A percentile compares a stretch with the other conserved stretches of the same genome.
These are phyloP conservation scores for Penicillium macrosclerotiorum DNA, from an alignment of 495 filamentous ascomycete genomes.

Conservation along the genomic window DNA sequence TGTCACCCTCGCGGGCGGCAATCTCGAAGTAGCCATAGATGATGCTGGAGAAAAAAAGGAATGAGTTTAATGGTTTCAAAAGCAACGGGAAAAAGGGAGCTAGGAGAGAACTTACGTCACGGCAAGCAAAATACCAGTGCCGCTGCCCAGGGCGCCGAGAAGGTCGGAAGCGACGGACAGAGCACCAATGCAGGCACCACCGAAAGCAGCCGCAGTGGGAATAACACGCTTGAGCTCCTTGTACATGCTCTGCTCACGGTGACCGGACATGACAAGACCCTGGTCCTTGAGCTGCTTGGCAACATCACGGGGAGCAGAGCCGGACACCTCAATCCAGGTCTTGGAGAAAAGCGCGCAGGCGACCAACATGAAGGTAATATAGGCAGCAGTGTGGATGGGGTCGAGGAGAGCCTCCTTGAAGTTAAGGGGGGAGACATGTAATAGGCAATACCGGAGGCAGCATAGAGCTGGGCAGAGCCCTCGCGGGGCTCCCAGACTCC, in stretches of 20 bases:
- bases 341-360: constrained; percentile 99
- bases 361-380: constrained; percentile 94
- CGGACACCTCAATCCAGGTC: constrained; percentile 99
- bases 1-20: constrained; percentile 95
- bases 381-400: constrained; percentile 93
- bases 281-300: constrained; percentile 99
- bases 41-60: too few species aligned
- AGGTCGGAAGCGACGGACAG: constrained; percentile 94
- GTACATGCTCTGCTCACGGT: constrained; percentile 99
- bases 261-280: constrained; percentile 98
- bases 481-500: constrained; percentile 98
- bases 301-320: constrained; percentile 94
- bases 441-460: constrained; percentile 89
- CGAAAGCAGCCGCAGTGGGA: constrained; percentile 95
- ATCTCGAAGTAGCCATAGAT: constrained; percentile 99
- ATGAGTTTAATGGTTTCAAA: constrained; percentile 17
- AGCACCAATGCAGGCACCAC: constrained; percentile 98
- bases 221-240: constrained; percentile 99
- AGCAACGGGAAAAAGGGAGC: background rate
- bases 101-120: constrained; percentile 82
- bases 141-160: constrained; percentile 91
- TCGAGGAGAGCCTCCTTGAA: constrained; percentile 95
- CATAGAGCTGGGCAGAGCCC: constrained; percentile 92
- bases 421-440: constrained; percentile 99
- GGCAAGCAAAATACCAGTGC: constrained; percentile 95